Evolutionary conservation across 139 green algal genomes (phyloP), one percentile per base, ranked within the genome.

Genomic region (Coelastrella sp.): DNA sequence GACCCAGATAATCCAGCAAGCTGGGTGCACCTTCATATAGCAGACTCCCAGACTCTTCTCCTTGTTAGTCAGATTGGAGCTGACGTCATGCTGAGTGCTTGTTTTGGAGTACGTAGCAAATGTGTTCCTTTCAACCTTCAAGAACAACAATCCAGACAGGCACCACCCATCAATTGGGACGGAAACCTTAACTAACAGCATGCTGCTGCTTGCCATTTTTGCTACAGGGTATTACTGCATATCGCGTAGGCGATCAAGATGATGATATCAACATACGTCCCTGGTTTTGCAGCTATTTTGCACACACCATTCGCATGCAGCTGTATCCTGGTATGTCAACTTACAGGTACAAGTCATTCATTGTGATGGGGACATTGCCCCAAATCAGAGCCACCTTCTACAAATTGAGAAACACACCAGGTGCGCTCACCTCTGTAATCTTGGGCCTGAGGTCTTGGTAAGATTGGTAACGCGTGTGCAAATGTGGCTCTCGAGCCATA

Each of bases 231-330:
- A 83, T 83, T 17, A 83, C 76, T 27, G 76, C 76, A 13, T 83
- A 83, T 38, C 43, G 76, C 11, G 45, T 72, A 59, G 79, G 79
- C 0, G 34, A 66, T 4, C 25, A 77, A 7, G 62, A 66, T 13
- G 37, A 35, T 27, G 72, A 80, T 30, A n/a, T 38, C 17, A 27
- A 27, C 17, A 2, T 19, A 6, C 32, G 51, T 21, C 27, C 32
- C 21, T 69, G 41, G 40, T 41, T 45, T 41, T 38, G 30, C 60
- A 57, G 30, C 30, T 85, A 85, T 32, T 79, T 85, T 67, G 79
- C 79, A 30, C 79, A 68, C 32, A 78, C 63, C 79, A 85, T 76
- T 23, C 40, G 63, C n/a, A 78, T 85, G 60, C 64, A 72, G 32
- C 63, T 85, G 60, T 19, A 78, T n/a, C 40, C 72, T 32, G 72